A percentile compares a stretch with the other conserved stretches of the same genome.
phyloP scores from a whole-genome alignment of 164 flowering plant species.

The Buxus sempervirens region DNA sequence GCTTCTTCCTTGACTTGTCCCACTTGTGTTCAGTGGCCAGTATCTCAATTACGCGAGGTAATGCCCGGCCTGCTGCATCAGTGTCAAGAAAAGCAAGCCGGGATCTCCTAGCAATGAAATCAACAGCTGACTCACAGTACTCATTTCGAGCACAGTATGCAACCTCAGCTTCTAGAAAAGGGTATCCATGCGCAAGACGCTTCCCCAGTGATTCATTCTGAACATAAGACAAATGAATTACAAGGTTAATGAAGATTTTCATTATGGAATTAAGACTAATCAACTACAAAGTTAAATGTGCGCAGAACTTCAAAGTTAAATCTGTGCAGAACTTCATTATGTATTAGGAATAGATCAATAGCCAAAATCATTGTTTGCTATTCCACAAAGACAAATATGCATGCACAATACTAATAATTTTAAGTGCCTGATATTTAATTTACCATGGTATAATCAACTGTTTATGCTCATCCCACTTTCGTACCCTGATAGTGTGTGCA shows the following conservation, averaged over 20 bases:
- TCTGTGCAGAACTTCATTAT: background rate
- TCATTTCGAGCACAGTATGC: constrained; percentile 94
- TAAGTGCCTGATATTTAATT: no score
- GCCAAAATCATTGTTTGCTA: no score
- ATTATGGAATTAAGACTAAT: background rate
- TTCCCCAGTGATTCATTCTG: constrained; percentile 92
- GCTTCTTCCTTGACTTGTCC: constrained; percentile 67
- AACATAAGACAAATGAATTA: constrained; percentile 7
- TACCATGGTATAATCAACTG: no score
- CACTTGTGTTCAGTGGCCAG: constrained; percentile 79
- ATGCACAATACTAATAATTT: no score
- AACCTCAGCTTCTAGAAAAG: constrained; percentile 92
- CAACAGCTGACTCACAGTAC: constrained; percentile 93
- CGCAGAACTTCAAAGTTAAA: no score
- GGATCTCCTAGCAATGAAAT: constrained; percentile 88
- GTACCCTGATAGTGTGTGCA: no score
- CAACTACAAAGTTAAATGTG: constrained; percentile 2
- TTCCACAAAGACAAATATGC: no score
- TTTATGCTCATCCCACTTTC: no score
- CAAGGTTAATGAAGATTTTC: background rate
- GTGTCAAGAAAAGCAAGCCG: constrained; percentile 96
- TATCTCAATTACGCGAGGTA: constrained; percentile 78
- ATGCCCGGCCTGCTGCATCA: constrained; percentile 81
- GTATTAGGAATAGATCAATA: no score
- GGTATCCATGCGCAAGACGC: constrained; percentile 96